phyloP scores from a whole-genome alignment of 352 stramenopile species.

The Globisporangium sylvaticum region DNA sequence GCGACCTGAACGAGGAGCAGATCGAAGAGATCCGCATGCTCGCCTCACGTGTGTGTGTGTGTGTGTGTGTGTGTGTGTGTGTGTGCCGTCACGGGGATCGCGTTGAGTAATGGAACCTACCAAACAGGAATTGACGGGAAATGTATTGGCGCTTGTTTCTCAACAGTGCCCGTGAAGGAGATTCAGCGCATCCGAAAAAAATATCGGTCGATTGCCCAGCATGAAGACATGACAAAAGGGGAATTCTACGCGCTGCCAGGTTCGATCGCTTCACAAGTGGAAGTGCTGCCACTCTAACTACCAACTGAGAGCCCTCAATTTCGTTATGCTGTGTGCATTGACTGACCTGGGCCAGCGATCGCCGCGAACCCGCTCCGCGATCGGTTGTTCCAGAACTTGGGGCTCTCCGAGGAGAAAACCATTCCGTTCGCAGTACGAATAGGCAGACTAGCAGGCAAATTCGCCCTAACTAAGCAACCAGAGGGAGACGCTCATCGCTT shows the following conservation, averaged over 20 bases:
- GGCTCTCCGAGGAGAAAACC: slow-evolving; percentile 26
- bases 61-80: not conserved
- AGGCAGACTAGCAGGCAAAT: not conserved
- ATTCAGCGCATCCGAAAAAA: slow-evolving; percentile 51
- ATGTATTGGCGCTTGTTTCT: no score
- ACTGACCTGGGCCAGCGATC: slow-evolving; percentile 17
- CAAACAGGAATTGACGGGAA: no score
- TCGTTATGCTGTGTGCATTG: not conserved
- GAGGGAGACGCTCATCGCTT: no score
- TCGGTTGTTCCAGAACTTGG: slow-evolving; percentile 39
- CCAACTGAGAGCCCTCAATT: not conserved
- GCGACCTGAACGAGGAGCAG: slow-evolving; percentile 51
- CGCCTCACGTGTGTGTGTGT: slow-evolving; percentile 31
- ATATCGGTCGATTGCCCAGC: slow-evolving; percentile 27
- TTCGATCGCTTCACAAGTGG: not conserved
- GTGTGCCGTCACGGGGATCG: no score
- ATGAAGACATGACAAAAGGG: slow-evolving; percentile 50
- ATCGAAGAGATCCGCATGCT: slow-evolving; percentile 61
- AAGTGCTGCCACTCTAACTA: not conserved
- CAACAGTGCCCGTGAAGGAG: slow-evolving; percentile 41
- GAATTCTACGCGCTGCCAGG: slow-evolving; percentile 48
- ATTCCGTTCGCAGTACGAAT: slow-evolving; percentile 40
- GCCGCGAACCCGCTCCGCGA: slow-evolving; percentile 42
- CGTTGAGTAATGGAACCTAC: no score
- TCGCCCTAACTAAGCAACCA: no score